Percentiles rank a stretch among this genome's conserved stretches.
phyloP scores from a whole-genome alignment of 148 eudicot genomes.

The Limonium bicolor region DNA sequence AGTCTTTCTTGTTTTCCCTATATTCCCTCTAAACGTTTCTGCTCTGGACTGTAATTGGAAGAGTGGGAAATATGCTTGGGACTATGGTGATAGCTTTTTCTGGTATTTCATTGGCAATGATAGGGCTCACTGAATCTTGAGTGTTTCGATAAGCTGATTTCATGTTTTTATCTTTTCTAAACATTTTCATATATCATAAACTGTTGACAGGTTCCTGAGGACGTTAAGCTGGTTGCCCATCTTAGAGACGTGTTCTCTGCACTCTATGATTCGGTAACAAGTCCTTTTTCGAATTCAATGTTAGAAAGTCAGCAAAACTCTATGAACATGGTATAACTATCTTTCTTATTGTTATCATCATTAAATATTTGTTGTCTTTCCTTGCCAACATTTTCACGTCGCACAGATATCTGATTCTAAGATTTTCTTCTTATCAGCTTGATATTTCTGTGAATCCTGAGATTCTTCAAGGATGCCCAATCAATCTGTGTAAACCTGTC shows the following conservation, averaged over 20 bases:
- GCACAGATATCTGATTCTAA: slow-evolving; percentile 10
- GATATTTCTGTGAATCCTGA: slow-evolving; percentile 24
- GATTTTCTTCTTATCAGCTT: slow-evolving; percentile 26
- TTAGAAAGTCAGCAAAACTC: slow-evolving; percentile 16
- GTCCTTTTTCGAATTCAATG: slow-evolving; percentile 10
- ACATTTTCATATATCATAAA: too few species aligned
- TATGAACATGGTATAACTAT: slow-evolving; percentile 30
- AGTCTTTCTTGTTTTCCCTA: too few species aligned
- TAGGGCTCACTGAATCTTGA: too few species aligned
- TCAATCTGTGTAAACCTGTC: slow-evolving; percentile 13
- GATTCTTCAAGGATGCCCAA: slow-evolving; percentile 13
- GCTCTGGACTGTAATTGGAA: too few species aligned
- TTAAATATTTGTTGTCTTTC: background rate
- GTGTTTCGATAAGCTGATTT: too few species aligned
- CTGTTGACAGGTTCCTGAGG: slow-evolving; percentile 37
- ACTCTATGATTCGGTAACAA: slow-evolving; percentile 23
- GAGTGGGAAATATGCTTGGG: too few species aligned
- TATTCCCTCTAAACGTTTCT: too few species aligned
- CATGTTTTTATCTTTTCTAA: background rate
- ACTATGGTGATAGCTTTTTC: too few species aligned
- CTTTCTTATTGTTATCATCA: slow-evolving; percentile 7
- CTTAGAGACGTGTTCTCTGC: slow-evolving; percentile 37
- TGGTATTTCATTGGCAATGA: too few species aligned
- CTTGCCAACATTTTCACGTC: background rate
- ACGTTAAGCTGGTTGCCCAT: slow-evolving; percentile 40